Percentiles rank a stretch among this genome's conserved stretches.
Evolutionary conservation across 805 yeast genomes (phyloP).

Genomic region (Ogataea paradorogensis): DNA sequence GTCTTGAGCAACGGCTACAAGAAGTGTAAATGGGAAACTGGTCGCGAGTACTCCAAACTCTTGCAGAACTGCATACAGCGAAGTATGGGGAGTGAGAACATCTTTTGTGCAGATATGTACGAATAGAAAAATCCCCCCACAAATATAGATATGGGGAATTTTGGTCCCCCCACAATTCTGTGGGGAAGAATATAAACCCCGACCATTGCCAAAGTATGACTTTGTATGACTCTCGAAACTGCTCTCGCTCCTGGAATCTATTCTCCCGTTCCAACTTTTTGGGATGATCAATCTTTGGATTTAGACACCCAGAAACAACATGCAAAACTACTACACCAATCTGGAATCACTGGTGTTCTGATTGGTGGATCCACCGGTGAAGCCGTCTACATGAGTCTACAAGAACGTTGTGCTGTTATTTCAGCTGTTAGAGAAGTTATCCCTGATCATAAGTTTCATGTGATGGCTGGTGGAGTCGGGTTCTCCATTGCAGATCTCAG

Average conservation of each 20-base stretch:
- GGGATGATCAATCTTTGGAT: conserved; percentile 40
- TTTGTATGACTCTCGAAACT: background rate
- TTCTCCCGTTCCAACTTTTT: conserved; percentile 55
- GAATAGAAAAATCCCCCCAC: conserved; percentile 8
- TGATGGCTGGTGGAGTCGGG: conserved; percentile 49
- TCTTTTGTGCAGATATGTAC: conserved; percentile 51
- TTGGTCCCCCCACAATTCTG: background rate
- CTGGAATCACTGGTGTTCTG: conserved; percentile 47
- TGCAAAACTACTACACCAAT: conserved; percentile 39
- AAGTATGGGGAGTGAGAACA: conserved; percentile 46
- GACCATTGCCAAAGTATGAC: background rate
- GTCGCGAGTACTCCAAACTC: conserved; percentile 50
- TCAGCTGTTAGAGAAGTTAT: conserved; percentile 36
- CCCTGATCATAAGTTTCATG: conserved; percentile 34
- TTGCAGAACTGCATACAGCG: conserved; percentile 50
- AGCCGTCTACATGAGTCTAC: conserved; percentile 44
- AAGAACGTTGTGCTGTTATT: conserved; percentile 40
- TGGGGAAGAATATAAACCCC: background rate
- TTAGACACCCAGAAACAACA: conserved; percentile 44
- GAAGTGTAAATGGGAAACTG: conserved; percentile 51
- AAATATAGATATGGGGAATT: no score
- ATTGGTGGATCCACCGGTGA: conserved; percentile 58
- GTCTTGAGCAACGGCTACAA: conserved; percentile 36
- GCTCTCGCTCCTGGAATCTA: conserved; percentile 48
- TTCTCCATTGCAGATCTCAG: conserved; percentile 43